Conservation (phyloP, 305 asterid species). For the Striga hermonthica region DNA sequence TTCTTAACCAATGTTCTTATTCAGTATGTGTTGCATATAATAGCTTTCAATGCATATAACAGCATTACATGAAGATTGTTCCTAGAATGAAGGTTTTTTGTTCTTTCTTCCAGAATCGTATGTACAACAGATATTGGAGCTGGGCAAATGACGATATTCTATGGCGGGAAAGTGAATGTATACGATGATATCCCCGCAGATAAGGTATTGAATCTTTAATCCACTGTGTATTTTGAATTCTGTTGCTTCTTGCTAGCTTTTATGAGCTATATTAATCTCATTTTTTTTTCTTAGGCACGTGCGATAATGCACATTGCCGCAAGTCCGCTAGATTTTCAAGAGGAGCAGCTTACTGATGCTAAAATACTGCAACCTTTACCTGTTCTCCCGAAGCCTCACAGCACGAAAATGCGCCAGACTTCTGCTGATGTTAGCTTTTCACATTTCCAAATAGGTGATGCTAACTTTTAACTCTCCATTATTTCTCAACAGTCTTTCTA, state of each 20-base stretch:
- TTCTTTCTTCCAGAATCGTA: constrained; percentile 35
- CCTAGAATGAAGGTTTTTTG: constrained; percentile 17
- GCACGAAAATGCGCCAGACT: constrained; percentile 35
- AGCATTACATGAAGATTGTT: too few relatives aligned
- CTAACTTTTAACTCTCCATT: too few relatives aligned
- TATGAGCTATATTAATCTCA: too few relatives aligned
- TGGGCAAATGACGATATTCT: constrained; percentile 74
- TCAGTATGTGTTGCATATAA: too few relatives aligned
- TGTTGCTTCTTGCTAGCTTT: neutral
- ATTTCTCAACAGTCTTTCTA: too few relatives aligned
- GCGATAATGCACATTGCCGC: constrained; percentile 61
- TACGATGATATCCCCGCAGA: constrained; percentile 58
- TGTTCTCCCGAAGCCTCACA: constrained; percentile 37
- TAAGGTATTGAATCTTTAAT: constrained; percentile 43
- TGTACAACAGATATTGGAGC: constrained; percentile 34
- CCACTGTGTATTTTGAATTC: neutral
- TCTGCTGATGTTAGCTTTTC: constrained; percentile 28
- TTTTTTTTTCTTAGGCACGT: constrained; percentile 40
- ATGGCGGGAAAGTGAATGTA: constrained; percentile 62
- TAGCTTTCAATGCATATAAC: too few relatives aligned
- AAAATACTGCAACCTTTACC: constrained; percentile 37
- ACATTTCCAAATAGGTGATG: too few relatives aligned
- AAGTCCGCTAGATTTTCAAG: constrained; percentile 44
- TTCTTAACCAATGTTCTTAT: too few relatives aligned
- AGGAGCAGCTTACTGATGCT: constrained; percentile 41